These are phyloP conservation scores for Globisporangium iwayamae DNA, from an alignment of 352 stramenopile genomes.

Conservation along the genomic window DNA sequence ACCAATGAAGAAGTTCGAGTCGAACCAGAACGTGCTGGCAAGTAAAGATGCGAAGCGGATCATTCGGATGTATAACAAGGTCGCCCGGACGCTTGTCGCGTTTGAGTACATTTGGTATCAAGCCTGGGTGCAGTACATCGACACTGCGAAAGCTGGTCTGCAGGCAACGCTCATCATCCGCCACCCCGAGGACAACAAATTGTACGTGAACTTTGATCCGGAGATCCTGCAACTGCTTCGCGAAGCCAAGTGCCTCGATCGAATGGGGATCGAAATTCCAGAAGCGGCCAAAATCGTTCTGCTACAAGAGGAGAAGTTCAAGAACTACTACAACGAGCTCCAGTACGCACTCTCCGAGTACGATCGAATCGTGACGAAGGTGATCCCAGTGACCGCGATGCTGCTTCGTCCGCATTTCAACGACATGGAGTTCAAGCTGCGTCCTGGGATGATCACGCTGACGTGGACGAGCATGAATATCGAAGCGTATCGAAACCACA, in stretches of 20 bases:
- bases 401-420: constrained; percentile 96
- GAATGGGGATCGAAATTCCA: constrained; percentile 98
- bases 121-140: constrained; percentile 97
- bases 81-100: constrained; percentile 95
- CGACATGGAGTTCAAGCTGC: constrained; percentile 99
- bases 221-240: constrained; percentile 98
- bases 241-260: constrained; percentile 97
- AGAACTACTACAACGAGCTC: constrained; percentile 98
- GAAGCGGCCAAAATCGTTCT: constrained; percentile 98
- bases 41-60: constrained; percentile 97
- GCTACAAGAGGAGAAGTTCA: constrained; percentile 98
- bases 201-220: constrained; percentile 99
- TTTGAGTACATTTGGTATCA: constrained; percentile 99
- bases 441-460: constrained; percentile 98
- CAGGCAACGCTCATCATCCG: constrained; percentile 98
- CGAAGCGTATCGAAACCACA: constrained; percentile 95
- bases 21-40: constrained; percentile 96
- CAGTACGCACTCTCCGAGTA: constrained; percentile 97
- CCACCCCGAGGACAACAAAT: constrained; percentile 97
- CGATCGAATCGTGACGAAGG: constrained; percentile 95
- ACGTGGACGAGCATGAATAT: constrained; percentile 99
- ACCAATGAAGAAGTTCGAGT: constrained; percentile 99
- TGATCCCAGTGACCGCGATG: constrained; percentile 97
- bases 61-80: constrained; percentile 99
- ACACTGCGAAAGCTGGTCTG: constrained; percentile 96